phyloP scores from a whole-genome alignment of 1,284 basidiomycete genomes.

The Malassezia cuniculi region DNA sequence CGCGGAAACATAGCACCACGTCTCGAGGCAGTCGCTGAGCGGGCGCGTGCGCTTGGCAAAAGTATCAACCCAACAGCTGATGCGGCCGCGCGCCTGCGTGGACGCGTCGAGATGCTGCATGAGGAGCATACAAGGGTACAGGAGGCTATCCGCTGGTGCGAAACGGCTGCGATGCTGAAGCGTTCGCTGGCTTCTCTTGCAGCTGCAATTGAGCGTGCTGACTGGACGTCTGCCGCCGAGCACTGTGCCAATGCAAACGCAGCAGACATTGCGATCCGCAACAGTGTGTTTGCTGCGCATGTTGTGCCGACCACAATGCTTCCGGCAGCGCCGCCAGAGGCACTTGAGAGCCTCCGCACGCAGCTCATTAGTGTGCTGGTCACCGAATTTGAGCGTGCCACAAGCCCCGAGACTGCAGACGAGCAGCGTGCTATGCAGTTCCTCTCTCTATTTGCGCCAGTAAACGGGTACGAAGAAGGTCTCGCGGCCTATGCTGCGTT shows the following conservation, averaged over 20 bases:
- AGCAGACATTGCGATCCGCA: constrained; percentile 62
- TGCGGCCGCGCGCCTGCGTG: constrained; percentile 78
- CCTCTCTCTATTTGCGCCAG: constrained; percentile 89
- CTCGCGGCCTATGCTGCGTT: constrained; percentile 61
- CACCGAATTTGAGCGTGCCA: constrained; percentile 64
- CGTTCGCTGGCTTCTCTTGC: constrained; percentile 67
- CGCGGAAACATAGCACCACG: constrained; percentile 53
- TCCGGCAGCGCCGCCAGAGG: constrained; percentile 70
- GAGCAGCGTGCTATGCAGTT: constrained; percentile 71
- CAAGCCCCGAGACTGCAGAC: constrained; percentile 56
- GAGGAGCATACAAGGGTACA: constrained; percentile 77
- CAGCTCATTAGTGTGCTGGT: constrained; percentile 66
- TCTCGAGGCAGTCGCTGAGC: constrained; percentile 55
- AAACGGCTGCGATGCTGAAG: constrained; percentile 78
- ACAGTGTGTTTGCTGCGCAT: constrained; percentile 62
- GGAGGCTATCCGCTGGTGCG: constrained; percentile 69
- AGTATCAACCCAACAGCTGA: constrained; percentile 60
- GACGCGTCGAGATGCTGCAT: constrained; percentile 71
- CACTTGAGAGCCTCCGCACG: constrained; percentile 62
- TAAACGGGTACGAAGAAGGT: constrained; percentile 69
- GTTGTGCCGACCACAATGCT: constrained; percentile 63
- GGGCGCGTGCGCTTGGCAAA: constrained; percentile 53
- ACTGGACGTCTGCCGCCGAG: constrained; percentile 88
- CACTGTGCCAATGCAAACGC: constrained; percentile 81
- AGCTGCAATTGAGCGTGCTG: constrained; percentile 63